Evolutionary conservation across 768 basidiomycete genomes (phyloP), one percentile per base, ranked within the genome.

Genomic region (Exsudoporus frostii): DNA sequence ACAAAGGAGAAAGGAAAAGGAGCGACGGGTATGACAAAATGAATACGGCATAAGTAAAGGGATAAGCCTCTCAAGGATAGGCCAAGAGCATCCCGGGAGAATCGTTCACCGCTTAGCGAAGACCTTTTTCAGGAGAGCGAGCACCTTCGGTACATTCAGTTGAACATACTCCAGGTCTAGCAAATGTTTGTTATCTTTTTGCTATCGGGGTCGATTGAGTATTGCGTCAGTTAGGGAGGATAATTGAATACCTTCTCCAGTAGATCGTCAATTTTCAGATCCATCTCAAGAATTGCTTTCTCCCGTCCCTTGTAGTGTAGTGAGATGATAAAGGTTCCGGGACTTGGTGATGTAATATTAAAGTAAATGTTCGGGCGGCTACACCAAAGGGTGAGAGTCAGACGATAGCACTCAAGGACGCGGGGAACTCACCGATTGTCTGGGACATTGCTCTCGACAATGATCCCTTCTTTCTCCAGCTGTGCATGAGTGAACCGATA

Each of bases 241-340:
- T 8, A 20, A 20, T 29, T 6, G 59, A 82, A 27, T 58, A 93
- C 94, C 88, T 98, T 98, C 73, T 98, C 96, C 66, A 98, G 73
- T 57, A 98, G 72, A 73, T 99, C 96, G 71, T 99, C 96, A 62
- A 98, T 97, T 76, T 98, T 98, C 49, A 98, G 81, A 74, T 97
- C 94, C 97, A 98, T 98, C 79, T 99, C 97, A 34, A 98, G 81
- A 62, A 99, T 98, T 17, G 97, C 96, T 75, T 98, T 98, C 66
- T 99, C 97, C 19, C 97, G 84, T 38, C 97, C 97, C 72, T 97
- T 98, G 76, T 98, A 99, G 71, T 98, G 96, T 48, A 99, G 77
- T 4, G 96, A 97, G 59, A 99, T 99, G 70, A 99, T 95, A 72
- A 98, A 99, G 9, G 97, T 97, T 43, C 97, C 97, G 0, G 97